phyloP scores from a whole-genome alignment of 768 basidiomycete genomes.

The Lepiota venenata region DNA sequence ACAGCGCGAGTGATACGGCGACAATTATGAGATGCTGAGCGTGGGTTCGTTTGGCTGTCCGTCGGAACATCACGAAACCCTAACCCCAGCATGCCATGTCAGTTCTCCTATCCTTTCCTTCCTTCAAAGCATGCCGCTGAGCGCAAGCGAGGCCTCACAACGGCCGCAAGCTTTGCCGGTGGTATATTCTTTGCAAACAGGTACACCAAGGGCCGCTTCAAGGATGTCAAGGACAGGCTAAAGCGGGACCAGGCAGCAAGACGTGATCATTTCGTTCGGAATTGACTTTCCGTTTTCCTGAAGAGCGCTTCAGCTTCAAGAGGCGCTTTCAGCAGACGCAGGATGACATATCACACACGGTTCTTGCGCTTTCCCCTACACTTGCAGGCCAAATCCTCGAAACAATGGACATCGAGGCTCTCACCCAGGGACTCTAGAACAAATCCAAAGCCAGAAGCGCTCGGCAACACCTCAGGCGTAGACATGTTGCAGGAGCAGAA shows the following conservation, averaged over 20 bases:
- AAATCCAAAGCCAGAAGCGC: slow-evolving; percentile 16
- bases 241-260: slow-evolving; percentile 58
- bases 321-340: slow-evolving; percentile 74
- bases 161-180: slow-evolving; percentile 49
- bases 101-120: slow-evolving; percentile 3
- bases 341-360: slow-evolving; percentile 72
- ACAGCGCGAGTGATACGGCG: no score
- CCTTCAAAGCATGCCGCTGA: slow-evolving; percentile 33
- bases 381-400: slow-evolving; percentile 62
- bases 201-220: slow-evolving; percentile 60
- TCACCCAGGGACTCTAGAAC: slow-evolving; percentile 52
- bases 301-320: slow-evolving; percentile 45
- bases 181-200: slow-evolving; percentile 59
- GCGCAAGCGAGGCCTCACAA: slow-evolving; percentile 42
- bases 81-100: slow-evolving; percentile 8
- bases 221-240: slow-evolving; percentile 63
- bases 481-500: slow-evolving; percentile 37
- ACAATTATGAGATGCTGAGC: no score
- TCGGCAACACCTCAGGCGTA: slow-evolving; percentile 11
- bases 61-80: not conserved
- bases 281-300: not conserved
- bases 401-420: slow-evolving; percentile 72
- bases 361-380: slow-evolving; percentile 66
- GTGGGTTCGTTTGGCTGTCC: not conserved
- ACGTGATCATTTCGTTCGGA: slow-evolving; percentile 26